Base-by-base conservation (phyloP, 257 asterid species). In the Petunia axillaris region DNA sequence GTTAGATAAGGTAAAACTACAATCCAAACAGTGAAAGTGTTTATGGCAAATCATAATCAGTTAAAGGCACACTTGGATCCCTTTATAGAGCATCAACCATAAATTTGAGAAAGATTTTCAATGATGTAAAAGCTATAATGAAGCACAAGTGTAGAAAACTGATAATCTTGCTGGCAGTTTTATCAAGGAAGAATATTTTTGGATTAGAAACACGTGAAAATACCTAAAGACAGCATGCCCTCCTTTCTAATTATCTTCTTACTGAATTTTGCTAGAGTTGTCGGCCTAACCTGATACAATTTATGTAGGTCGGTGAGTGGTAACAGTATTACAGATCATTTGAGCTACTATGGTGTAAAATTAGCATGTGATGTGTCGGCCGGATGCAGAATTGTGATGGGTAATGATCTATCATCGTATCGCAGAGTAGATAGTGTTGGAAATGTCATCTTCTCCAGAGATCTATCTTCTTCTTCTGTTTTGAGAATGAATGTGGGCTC, bases 261-360 rank as follows among this genome's bases (percentile, higher is more conserved):
- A 5, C 62, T 48, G 60, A 71, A 52, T 73, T 2, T 50, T 73
- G 11, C 46, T 50, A 71, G 77, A 35, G 25, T 62, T 48, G 25
- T 50, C 5, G 62, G 46, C 41, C 35, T 73, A 6, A 73, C 78
- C 50, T 36, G 36, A 50, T 73, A 53, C 48, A 54, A 50, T 39
- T 71, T 81, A 79, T 83, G 83, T 92, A 96, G 99, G 88, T 94
- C 98, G 0, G 99, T 96, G 74, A 63, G 86, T 14, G 99, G 99
- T 81, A 91, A 89, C 89, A 96, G 99, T 76, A 93, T 96, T 57
- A 73, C 84, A 2, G 99, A 96, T 84, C 99, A 96, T 86, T 79
- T 96, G 88, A 10, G 76, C 5, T 96, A 96, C 81, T 96, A 75
- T 36, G 97, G 93, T 13, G 88, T 96, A 76, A 81, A 85, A 87